Percentiles rank a stretch among this genome's conserved stretches.
Conservation (phyloP, 352 stramenopile species). For the Elongisporangium anandrum region DNA sequence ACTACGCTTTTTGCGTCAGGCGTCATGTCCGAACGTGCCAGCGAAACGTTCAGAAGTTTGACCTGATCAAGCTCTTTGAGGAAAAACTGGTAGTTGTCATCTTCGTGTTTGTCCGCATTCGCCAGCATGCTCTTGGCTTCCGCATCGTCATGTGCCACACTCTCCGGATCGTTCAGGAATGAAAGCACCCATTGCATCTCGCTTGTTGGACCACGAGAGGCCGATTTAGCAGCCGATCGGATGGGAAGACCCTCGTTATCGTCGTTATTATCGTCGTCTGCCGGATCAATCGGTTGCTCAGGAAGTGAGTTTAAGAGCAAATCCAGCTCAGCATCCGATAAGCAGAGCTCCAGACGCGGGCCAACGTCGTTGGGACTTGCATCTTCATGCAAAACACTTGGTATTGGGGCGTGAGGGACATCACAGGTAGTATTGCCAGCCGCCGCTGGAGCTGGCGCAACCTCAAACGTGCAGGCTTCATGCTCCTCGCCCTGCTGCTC, state of each 20-base stretch:
- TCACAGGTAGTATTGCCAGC: not conserved
- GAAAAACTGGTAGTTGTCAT: slow-evolving; percentile 76
- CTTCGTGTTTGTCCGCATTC: slow-evolving; percentile 32
- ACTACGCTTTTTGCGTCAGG: slow-evolving; percentile 1
- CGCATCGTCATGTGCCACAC: slow-evolving; percentile 32
- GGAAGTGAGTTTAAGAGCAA: slow-evolving; percentile 40
- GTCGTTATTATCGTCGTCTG: slow-evolving; percentile 1
- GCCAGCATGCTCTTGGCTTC: slow-evolving; percentile 52
- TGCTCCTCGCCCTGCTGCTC: slow-evolving; percentile 8
- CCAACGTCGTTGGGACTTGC: slow-evolving; percentile 6
- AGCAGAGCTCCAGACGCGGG: slow-evolving; percentile 45
- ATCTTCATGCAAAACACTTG: slow-evolving; percentile 1
- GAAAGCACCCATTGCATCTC: slow-evolving; percentile 76
- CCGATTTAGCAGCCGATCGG: slow-evolving; percentile 4
- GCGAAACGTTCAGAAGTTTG: slow-evolving; percentile 18
- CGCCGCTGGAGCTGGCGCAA: not conserved
- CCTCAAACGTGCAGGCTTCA: not conserved
- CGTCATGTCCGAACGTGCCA: not conserved
- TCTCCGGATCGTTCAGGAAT: slow-evolving; percentile 52
- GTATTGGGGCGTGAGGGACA: not conserved
- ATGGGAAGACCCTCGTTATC: not conserved
- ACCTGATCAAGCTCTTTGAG: slow-evolving; percentile 49
- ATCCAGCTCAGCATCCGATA: slow-evolving; percentile 56
- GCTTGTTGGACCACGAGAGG: slow-evolving; percentile 7
- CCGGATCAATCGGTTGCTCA: not conserved